Base-by-base conservation (phyloP, 495 filamentous ascomycete genomes). In the Penicillium mononematosum region DNA sequence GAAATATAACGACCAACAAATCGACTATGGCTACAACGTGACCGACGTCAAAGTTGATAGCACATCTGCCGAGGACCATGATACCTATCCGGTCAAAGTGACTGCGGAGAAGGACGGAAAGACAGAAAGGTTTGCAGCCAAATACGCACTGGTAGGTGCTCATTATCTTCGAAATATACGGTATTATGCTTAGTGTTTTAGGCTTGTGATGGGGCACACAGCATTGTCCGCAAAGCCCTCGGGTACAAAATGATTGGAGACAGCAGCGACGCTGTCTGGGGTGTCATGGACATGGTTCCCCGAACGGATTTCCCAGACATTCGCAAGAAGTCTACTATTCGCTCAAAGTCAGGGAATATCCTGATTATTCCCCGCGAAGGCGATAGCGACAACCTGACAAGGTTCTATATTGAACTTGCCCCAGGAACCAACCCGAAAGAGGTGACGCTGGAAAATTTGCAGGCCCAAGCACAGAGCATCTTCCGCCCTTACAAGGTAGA, bases 291-390 rank as follows among this genome's bases (percentile, higher is more conserved):
- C 58, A 78, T 90, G 57, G 82, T 88, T 32, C 85, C 88, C 5
- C 77, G 74, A 5, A 93, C 91, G 1, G 72, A 85, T 62, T 96
- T 93, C 71, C 91, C 90, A 5, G 89, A 96, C 85, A 83, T 94
- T 82, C 77, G 87, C 47, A 84, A 80, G 67, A 78, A 83, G 53
- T 84, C 85, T 56, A 93, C 88, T 1, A 82, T 86, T 53, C 78
- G 81, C 38, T 81, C 79, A 8, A 63, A 75, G 17, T 67, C 70
- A 1, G 88, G 88, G 9, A 85, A 80, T 32, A 67, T 92, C 47
- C 81, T 92, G 77, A 78, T 89, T 27, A 88, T 92, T 32, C 88
- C 88, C 1, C 80, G 88, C 19, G 87, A 90, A 55, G 85, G 84
- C 58, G 85, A 72, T 7, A 70, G 34, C 45, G 79, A 81, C 62